phyloP scores from a whole-genome alignment of 2,329 filamentous ascomycete species.

The Colletotrichum navitas region DNA sequence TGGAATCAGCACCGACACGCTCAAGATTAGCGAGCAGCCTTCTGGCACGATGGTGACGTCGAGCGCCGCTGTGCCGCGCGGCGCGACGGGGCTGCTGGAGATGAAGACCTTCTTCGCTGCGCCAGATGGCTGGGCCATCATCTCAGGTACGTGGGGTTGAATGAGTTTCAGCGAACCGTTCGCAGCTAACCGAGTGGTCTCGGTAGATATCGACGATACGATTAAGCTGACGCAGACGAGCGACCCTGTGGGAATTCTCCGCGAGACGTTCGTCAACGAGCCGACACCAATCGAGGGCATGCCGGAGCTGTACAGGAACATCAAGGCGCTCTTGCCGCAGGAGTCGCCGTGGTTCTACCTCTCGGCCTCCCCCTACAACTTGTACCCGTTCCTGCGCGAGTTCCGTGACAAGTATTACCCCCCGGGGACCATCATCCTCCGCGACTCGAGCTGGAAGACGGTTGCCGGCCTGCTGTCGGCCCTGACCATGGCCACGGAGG shows the following conservation, averaged over 20 bases:
- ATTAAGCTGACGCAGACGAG: slow-evolving; percentile 92
- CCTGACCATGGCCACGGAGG: slow-evolving; percentile 83
- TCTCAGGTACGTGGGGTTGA: slow-evolving; percentile 70
- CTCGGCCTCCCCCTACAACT: slow-evolving; percentile 92
- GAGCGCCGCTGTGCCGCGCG: slow-evolving; percentile 63
- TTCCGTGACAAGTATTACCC: slow-evolving; percentile 82
- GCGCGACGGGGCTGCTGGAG: slow-evolving; percentile 66
- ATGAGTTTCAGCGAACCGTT: background rate
- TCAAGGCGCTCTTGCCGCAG: slow-evolving; percentile 66
- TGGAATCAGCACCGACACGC: slow-evolving; percentile 76
- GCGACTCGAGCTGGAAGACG: slow-evolving; percentile 89
- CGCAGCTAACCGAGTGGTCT: slow-evolving; percentile 33
- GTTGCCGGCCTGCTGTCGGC: slow-evolving; percentile 82
- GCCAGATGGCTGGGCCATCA: slow-evolving; percentile 84
- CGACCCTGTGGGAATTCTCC: slow-evolving; percentile 83
- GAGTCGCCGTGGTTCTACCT: slow-evolving; percentile 91
- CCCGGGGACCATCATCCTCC: slow-evolving; percentile 83
- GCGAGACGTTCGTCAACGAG: slow-evolving; percentile 84
- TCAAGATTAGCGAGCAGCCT: slow-evolving; percentile 62
- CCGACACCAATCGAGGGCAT: slow-evolving; percentile 81
- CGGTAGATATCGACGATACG: slow-evolving; percentile 88
- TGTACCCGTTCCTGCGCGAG: slow-evolving; percentile 85
- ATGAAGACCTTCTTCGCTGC: slow-evolving; percentile 82
- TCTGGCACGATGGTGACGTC: slow-evolving; percentile 62
- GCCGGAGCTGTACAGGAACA: slow-evolving; percentile 82